These are phyloP conservation scores for Blastosporella zonata DNA, from an alignment of 1,284 basidiomycete genomes.

Conservation along the genomic window DNA sequence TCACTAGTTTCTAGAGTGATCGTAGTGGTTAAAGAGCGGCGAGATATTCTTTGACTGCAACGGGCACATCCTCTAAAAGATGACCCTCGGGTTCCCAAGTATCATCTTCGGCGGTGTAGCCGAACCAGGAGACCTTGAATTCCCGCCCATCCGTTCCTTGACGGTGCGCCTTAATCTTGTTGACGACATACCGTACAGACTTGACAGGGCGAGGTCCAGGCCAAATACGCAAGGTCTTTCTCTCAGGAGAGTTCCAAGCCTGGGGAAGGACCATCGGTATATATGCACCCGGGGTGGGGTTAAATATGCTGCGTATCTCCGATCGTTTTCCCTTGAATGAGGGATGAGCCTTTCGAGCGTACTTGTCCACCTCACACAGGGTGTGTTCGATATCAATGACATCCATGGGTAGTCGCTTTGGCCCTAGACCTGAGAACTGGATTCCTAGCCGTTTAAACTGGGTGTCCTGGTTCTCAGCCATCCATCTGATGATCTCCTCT, in stretches of 20 bases:
- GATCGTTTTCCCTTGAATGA: conserved; percentile 33
- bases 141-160: conserved; percentile 32
- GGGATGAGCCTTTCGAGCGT: conserved; percentile 46
- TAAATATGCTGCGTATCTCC: conserved; percentile 32
- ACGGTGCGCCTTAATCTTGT: conserved; percentile 37
- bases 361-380: conserved; percentile 68
- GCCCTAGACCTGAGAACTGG: conserved; percentile 46
- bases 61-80: conserved; percentile 46
- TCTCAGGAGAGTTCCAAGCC: conserved; percentile 47
- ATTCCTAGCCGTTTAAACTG: conserved; percentile 54
- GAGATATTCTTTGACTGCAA: conserved; percentile 37
- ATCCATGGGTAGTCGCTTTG: conserved; percentile 41
- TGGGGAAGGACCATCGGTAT: conserved; percentile 40
- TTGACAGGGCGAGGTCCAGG: conserved; percentile 32
- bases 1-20: not conserved
- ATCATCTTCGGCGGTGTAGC: conserved; percentile 52
- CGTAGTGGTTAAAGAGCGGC: conserved; percentile 6
- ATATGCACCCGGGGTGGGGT: conserved; percentile 21
- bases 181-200: conserved; percentile 41
- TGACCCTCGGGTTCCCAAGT: conserved; percentile 59
- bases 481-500: conserved; percentile 54
- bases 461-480: conserved; percentile 47
- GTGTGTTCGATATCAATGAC: conserved; percentile 66
- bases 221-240: conserved; percentile 37
- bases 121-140: conserved; percentile 60